Evolutionary conservation across 164 flowering plant genomes (phyloP), one percentile per base, ranked within the genome.

Genomic region (Chimonanthus praecox): DNA sequence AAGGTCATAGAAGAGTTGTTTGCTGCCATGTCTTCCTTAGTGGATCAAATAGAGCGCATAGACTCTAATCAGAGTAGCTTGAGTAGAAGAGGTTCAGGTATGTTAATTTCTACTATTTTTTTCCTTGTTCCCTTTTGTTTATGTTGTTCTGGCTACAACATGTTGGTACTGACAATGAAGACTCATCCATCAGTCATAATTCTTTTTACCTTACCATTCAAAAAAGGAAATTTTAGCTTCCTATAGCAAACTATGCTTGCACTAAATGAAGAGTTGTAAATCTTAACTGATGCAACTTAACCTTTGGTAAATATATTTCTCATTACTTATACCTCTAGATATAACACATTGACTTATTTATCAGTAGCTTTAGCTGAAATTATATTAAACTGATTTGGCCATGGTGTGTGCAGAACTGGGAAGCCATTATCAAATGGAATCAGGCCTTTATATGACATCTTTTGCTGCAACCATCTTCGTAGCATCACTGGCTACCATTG

Each of bases 391-490:
- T 68, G 70, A 68, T 11, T 15, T 33, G 33, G 43, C 64, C 15
- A 54, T 45, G 3, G 44, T 78, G 64, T 5, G 69, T 71, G 75
- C 84, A 84, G 92, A 84, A 33, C 20, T 76, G 69, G 86, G 82
- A 68, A 90, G 94, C 81, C 75, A 62, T 47, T 87, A 81, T 78
- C 50, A 69, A 58, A 65, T 80, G 58, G 90, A 90, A 79, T 73
- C 88, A 9, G 89, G 92, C 44, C 63, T 87, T 71, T 84, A 80
- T 75, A 80, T 90, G 80, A 78, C 89, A 74, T 81, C 92, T 64
- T 86, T 84, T 73, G 87, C 89, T 58, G 92, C 88, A n/a, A 81
- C 88, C 4, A 78, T 87, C 75, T 86, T 90, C 74, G 65, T 88
- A 66, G 89, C 79, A 47, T 77, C 86, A 21, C 88, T 88, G 11